Conservation (phyloP, 1,284 basidiomycete species). For the Peniophora sp. region DNA sequence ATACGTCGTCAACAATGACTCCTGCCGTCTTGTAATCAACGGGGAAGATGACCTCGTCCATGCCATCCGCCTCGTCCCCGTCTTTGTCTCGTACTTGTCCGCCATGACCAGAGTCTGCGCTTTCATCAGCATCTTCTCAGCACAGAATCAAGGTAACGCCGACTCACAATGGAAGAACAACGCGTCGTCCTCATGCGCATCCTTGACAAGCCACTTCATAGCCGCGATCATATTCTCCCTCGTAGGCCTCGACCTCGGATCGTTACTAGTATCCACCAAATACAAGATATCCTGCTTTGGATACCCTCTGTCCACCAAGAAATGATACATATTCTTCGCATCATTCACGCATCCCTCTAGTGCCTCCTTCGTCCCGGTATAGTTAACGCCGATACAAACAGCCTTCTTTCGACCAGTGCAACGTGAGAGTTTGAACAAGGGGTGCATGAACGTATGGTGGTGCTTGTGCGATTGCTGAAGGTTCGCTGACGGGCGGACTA, state of each 20-base stretch:
- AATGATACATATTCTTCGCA: conserved; percentile 60
- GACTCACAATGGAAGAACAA: conserved; percentile 80
- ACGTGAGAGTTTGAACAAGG: conserved; percentile 42
- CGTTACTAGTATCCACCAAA: conserved; percentile 64
- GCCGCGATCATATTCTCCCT: conserved; percentile 73
- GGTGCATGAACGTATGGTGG: conserved; percentile 5
- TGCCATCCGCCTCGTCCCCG: conserved; percentile 63
- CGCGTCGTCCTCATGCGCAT: conserved; percentile 70
- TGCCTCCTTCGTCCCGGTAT: conserved; percentile 51
- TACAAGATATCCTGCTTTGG: conserved; percentile 67
- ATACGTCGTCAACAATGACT: conserved; percentile 72
- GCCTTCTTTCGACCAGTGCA: conserved; percentile 71
- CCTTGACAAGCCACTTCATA: conserved; percentile 83
- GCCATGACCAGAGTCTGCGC: conserved; percentile 73
- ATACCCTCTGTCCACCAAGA: conserved; percentile 68
- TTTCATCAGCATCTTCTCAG: background rate
- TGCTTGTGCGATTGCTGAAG: background rate
- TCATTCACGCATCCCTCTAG: conserved; percentile 83
- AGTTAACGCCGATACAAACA: conserved; percentile 78
- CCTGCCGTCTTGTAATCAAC: conserved; percentile 65
- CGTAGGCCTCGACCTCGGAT: conserved; percentile 63
- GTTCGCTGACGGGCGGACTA: no score
- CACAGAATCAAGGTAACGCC: background rate
- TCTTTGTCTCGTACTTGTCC: conserved; percentile 67
- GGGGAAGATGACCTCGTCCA: conserved; percentile 64